Percentiles rank a stretch among this genome's conserved stretches.
phyloP scores from a whole-genome alignment of 768 basidiomycete genomes.

The Gloeophyllum trabeum region DNA sequence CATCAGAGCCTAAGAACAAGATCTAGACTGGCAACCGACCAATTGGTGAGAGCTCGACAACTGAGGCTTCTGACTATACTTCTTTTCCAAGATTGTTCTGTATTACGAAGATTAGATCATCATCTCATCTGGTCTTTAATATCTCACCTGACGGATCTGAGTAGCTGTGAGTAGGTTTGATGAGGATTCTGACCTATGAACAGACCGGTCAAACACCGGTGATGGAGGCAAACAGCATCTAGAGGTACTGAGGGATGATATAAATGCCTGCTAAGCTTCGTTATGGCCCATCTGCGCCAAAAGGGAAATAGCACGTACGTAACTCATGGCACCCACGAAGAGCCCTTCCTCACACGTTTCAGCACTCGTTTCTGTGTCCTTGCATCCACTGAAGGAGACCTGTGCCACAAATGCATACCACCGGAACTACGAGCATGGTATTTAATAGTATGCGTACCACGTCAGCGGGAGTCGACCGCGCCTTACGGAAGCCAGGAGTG shows the following conservation, averaged over 20 bases:
- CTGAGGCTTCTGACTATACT: constrained; percentile 64
- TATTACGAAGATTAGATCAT: no score
- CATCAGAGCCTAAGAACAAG: neutral
- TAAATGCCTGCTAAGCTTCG: no score
- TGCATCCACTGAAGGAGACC: constrained; percentile 81
- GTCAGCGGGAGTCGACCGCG: constrained; percentile 75
- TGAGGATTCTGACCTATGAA: no score
- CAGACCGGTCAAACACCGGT: no score
- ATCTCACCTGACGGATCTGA: no score
- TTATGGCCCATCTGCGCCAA: no score
- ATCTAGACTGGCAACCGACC: constrained; percentile 28
- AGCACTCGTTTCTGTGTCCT: constrained; percentile 72
- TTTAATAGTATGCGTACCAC: constrained; percentile 39
- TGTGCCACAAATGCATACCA: constrained; percentile 13
- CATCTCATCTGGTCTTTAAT: no score
- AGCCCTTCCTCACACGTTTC: constrained; percentile 57
- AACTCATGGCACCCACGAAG: constrained; percentile 75
- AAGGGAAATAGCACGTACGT: constrained; percentile 28
- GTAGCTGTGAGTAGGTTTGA: no score
- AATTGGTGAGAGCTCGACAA: constrained; percentile 65
- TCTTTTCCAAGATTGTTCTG: constrained; percentile 42
- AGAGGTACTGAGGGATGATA: no score
- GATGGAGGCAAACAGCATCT: no score
- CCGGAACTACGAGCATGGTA: neutral
- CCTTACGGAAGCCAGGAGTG: constrained; percentile 6